phyloP scores from a whole-genome alignment of 257 asterid species.

The Cinchona pubescens region DNA sequence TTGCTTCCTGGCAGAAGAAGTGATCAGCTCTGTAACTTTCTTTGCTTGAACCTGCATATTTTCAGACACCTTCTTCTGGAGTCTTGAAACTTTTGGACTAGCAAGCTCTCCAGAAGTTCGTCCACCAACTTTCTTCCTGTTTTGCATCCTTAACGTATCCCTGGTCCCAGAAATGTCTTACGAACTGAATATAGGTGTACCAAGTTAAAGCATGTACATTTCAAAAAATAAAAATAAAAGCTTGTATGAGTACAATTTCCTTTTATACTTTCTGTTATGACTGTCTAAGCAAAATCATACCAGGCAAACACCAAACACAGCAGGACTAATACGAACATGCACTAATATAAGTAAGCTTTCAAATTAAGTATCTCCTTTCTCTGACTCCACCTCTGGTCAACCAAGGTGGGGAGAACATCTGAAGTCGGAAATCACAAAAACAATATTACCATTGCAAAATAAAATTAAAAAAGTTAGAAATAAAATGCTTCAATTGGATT shows the following conservation, averaged over 20 bases:
- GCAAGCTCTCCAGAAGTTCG: conserved; percentile 54
- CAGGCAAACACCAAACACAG: too few relatives aligned
- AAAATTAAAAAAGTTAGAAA: background rate
- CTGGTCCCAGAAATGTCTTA: conserved; percentile 27
- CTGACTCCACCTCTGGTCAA: background rate
- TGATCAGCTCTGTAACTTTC: conserved; percentile 66
- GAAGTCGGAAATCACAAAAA: background rate
- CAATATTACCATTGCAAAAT: background rate
- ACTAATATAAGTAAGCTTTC: background rate
- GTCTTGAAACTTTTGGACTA: conserved; percentile 61
- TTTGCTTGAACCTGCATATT: conserved; percentile 59
- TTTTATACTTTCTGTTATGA: background rate
- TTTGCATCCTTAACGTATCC: conserved; percentile 54
- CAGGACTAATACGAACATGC: background rate
- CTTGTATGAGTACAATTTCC: background rate
- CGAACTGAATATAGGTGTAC: background rate
- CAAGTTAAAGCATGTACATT: background rate
- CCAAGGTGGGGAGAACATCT: background rate
- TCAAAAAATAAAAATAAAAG: too few relatives aligned
- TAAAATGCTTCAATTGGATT: background rate
- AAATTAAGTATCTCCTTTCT: too few relatives aligned
- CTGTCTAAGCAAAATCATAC: background rate
- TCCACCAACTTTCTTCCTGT: conserved; percentile 55
- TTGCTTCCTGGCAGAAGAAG: conserved; percentile 91
- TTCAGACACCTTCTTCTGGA: conserved; percentile 56